Percentiles rank a stretch among this genome's conserved stretches.
phyloP scores from a whole-genome alignment of 257 asterid genomes.

The Fraxinus quadrangulata region DNA sequence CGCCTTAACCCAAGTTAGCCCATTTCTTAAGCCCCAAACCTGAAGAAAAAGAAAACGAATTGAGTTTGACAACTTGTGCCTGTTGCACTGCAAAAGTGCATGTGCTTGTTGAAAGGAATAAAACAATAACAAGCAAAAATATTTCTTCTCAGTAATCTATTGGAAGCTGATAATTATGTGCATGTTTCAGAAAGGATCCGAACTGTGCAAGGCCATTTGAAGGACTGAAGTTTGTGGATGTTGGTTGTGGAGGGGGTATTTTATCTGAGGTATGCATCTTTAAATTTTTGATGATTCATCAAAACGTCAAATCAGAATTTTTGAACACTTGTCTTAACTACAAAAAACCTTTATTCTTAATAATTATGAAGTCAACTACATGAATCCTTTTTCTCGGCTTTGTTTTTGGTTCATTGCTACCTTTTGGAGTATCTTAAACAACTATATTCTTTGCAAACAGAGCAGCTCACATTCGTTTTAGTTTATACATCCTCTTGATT shows the following conservation, averaged over 20 bases:
- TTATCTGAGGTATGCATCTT: conserved; percentile 75
- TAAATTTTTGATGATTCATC: conserved; percentile 17
- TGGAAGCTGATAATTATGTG: conserved; percentile 31
- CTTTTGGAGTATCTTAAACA: background rate
- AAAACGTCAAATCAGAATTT: background rate
- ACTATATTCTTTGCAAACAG: background rate
- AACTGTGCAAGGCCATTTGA: conserved; percentile 69
- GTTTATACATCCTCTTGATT: too few species aligned
- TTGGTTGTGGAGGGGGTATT: conserved; percentile 98
- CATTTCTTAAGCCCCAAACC: too few species aligned
- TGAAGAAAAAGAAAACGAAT: too few species aligned
- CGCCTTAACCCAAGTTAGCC: too few species aligned
- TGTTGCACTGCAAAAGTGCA: too few species aligned
- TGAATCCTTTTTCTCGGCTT: background rate
- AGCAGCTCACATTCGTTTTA: too few species aligned
- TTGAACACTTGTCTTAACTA: conserved; percentile 6
- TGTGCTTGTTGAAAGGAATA: too few species aligned
- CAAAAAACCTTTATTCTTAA: too few species aligned
- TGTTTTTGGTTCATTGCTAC: background rate
- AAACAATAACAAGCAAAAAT: too few species aligned
- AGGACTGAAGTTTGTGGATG: conserved; percentile 81
- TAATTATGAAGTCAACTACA: background rate
- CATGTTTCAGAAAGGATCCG: conserved; percentile 74
- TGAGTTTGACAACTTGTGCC: too few species aligned
- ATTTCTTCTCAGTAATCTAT: background rate